Evolutionary conservation across 2,329 filamentous ascomycete genomes (phyloP), one percentile per base, ranked within the genome.

Genomic region (Aspergillus pseudoglaucus): DNA sequence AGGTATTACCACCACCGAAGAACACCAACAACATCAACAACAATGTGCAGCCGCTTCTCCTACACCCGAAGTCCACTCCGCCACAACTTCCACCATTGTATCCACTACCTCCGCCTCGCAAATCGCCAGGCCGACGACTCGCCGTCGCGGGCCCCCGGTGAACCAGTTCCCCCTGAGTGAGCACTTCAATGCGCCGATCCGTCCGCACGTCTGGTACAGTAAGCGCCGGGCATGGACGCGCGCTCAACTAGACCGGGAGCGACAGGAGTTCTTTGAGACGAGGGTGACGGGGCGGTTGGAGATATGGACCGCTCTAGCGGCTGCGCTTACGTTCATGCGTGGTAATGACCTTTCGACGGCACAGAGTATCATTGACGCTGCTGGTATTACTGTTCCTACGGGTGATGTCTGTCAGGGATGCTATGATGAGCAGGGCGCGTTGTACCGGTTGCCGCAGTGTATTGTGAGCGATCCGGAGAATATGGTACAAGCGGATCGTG

Each of bases 201-300:
- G 79, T 40, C 76, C 75, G 1, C 84, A 87, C 57, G 70, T 77
- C 47, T 90, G 86, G 86, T 72, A 72, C 10, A 81, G 83, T 48
- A 78, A 76, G 52, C 75, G 77, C 46, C 80, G 80, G 17, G 68
- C 72, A 14, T 94, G 87, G 87, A 90, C 87, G 1, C 81, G 79
- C n/a, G 62, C 70, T 14, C 74, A 84, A 46, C 74, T 95, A 2
- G 80, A 82, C 49, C 76, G 76, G 27, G 88, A 95, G 69, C 80
- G 91, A 43, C 72, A 71, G 43, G 89, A 89, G 52, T 96, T 94
- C 75, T 97, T 95, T 68, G 90, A 96, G 52, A 96, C 90, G 1
- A 76, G 89, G 42, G 88, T 94, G 14, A 87, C 85, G 0, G 89
- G 89, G 2, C 78, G 82, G 3, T 61, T 77, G 4, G 88, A 95